These are phyloP conservation scores for Skeletonema menzelii DNA, from an alignment of 108 stramenopile genomes.

Conservation along the genomic window DNA sequence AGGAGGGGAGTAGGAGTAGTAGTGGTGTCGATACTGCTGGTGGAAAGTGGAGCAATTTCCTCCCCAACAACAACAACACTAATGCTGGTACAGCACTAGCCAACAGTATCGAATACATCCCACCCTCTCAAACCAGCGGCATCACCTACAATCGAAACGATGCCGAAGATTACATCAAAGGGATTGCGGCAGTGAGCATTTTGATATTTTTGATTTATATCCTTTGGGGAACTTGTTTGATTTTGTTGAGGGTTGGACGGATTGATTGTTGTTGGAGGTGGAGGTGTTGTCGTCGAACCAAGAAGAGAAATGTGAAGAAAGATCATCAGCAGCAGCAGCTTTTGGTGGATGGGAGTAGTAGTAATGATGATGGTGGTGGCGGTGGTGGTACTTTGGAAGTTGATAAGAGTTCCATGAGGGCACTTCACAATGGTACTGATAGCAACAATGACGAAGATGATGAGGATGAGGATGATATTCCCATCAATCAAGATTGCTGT, in stretches of 20 bases:
- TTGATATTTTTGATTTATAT: neutral
- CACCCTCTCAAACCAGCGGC: neutral
- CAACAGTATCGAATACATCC: neutral
- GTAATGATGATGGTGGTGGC: neutral
- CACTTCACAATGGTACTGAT: neutral
- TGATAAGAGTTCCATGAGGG: neutral
- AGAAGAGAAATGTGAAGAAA: too few relatives aligned
- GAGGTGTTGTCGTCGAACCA: neutral
- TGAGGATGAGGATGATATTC: neutral
- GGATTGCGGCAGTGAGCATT: neutral
- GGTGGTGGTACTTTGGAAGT: too few relatives aligned
- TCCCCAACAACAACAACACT: too few relatives aligned
- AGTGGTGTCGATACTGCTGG: neutral
- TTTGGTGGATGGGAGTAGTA: neutral
- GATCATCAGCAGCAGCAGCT: too few relatives aligned
- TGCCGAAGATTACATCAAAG: constrained; percentile 9
- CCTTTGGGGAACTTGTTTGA: neutral
- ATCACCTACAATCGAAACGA: neutral
- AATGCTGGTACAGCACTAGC: too few relatives aligned
- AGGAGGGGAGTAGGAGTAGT: too few relatives aligned
- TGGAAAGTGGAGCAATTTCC: too few relatives aligned
- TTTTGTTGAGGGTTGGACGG: constrained; percentile 1
- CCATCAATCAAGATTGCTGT: constrained; percentile 4
- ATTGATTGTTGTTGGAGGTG: neutral
- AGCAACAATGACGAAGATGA: neutral